A percentile compares a stretch with the other conserved stretches of the same genome.
Evolutionary conservation across 345 rosid species (phyloP).

Genomic region (Acer yangbiense): DNA sequence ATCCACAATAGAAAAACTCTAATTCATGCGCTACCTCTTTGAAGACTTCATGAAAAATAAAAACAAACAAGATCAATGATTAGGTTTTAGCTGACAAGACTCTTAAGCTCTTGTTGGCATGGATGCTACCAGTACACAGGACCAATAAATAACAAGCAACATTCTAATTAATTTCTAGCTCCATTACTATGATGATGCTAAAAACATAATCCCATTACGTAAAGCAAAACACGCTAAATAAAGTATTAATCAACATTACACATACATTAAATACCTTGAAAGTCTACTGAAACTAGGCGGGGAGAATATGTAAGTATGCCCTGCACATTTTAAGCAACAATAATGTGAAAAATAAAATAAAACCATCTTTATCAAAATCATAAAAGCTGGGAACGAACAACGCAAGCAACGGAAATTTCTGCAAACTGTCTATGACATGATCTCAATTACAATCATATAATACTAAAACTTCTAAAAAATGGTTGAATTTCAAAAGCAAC

Average conservation of each 20-base stretch:
- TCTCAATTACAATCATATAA: too few species aligned
- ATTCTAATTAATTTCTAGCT: background rate
- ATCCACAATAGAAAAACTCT: background rate
- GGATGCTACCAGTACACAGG: background rate
- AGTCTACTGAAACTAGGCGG: slow-evolving; percentile 70
- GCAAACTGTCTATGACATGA: too few species aligned
- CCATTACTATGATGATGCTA: background rate
- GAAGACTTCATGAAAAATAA: background rate
- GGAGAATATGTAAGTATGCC: slow-evolving; percentile 81
- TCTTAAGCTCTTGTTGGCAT: background rate
- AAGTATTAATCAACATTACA: background rate
- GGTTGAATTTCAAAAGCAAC: background rate
- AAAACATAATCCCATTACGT: background rate
- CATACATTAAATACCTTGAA: slow-evolving; percentile 59
- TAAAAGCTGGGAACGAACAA: background rate
- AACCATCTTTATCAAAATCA: background rate
- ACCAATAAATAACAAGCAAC: background rate
- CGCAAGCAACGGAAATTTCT: background rate
- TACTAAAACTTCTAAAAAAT: too few species aligned
- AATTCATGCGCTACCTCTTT: background rate
- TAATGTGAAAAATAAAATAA: background rate
- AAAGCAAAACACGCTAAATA: background rate
- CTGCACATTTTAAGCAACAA: slow-evolving; percentile 38
- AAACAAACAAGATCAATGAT: slow-evolving; percentile 4
- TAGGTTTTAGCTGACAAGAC: slow-evolving; percentile 1